Conservation (phyloP, 306 rosid genomes). For the Fagus crenata region DNA sequence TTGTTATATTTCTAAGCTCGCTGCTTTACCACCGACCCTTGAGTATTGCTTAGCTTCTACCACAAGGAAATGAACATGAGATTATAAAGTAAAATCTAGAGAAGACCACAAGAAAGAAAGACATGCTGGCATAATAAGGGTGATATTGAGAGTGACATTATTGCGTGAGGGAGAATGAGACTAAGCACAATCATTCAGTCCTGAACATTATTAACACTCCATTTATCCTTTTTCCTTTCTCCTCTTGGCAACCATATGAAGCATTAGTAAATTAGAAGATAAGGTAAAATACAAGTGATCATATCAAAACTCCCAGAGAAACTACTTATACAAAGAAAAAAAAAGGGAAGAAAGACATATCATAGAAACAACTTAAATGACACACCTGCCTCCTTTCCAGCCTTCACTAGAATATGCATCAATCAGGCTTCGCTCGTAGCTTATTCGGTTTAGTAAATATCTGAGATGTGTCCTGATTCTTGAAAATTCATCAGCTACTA, state of each 20-base stretch:
- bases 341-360: not conserved
- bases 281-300: not conserved
- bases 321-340: not conserved
- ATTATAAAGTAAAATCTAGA: not conserved
- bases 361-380: not conserved
- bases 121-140: slow-evolving; percentile 10
- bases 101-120: slow-evolving; percentile 1
- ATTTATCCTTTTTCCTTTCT: not conserved
- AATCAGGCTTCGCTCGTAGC: slow-evolving; percentile 77
- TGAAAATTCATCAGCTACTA: slow-evolving; percentile 59
- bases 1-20: slow-evolving; percentile 1
- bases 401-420: slow-evolving; percentile 97
- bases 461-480: slow-evolving; percentile 64
- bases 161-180: not conserved
- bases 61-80: slow-evolving; percentile 20
- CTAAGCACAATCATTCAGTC: not conserved
- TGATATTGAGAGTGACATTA: not conserved
- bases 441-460: slow-evolving; percentile 73
- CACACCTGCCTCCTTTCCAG: slow-evolving; percentile 96
- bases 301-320: not conserved
- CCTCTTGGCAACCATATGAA: not conserved
- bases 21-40: slow-evolving; percentile 3
- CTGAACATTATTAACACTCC: not conserved
- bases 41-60: slow-evolving; percentile 14
- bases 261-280: not conserved